Base-by-base conservation (phyloP, 441 rosid species). In the Flueggea neowawraea region DNA sequence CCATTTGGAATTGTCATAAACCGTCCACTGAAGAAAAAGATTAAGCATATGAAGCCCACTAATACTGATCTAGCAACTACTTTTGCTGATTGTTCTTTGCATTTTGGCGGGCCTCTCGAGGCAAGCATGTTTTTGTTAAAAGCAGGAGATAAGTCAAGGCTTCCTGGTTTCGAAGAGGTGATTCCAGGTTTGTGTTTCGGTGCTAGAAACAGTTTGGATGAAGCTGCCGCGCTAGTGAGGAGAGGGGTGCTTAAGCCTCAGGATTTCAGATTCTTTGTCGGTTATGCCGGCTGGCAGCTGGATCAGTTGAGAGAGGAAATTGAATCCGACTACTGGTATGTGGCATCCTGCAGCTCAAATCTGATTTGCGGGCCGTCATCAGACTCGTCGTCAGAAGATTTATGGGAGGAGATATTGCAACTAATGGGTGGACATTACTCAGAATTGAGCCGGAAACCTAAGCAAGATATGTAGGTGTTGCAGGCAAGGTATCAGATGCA, bases 391-490 rank as follows among this genome's bases (percentile, higher is more conserved):
- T 77, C 97, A 0, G 96, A 83, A 61, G 79, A 75, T 66, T 77
- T 90, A 65, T 90, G 98, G 97, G 82, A 84, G 75, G 96, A 87
- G 84, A 85, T 90, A 69, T 80, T 93, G 82, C 91, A 85, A 81
- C 83, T 82, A 58, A 90, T 93, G 96, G 98, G 96, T 4, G 98
- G 96, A 49, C 86, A 72, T 36, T 90, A 88, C 84, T 85, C 90
- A 0, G 97, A 93, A 70, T 73, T 93, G 63, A 93, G 97, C 90
- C 80, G 91, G 48, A 93, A 90, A 75, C 97, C 97, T 1, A 90
- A 82, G 79, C 93, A 87, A 69, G 98, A 93, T 66, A 69, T 73
- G 64, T 93, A 85, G 82, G 74, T 68, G n/a, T 55, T 14, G 41
- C 61, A 53, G 61, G 57, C 14, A 54, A 64, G 64, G 63, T 67